These are phyloP conservation scores for Coemansia sp. DNA, from an alignment of 192 early-diverging fungal genomes.

Conservation along the genomic window DNA sequence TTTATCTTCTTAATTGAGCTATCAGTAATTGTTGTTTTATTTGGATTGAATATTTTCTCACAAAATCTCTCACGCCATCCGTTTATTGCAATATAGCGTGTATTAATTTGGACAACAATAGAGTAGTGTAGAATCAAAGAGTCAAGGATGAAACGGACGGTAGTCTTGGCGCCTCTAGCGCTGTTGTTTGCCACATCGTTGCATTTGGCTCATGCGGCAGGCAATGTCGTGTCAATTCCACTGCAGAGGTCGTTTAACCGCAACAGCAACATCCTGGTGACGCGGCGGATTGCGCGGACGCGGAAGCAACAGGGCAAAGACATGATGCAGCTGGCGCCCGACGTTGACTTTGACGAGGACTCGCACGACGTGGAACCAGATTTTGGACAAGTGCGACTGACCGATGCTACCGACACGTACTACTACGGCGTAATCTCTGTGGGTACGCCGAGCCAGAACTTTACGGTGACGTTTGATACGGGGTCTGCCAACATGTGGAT, in stretches of 20 bases:
- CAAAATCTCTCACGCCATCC: too few species aligned
- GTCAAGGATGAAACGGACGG: not conserved
- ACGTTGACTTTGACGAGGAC: slow-evolving; percentile 50
- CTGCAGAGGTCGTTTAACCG: slow-evolving; percentile 51
- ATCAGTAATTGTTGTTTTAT: not conserved
- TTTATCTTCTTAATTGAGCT: not conserved
- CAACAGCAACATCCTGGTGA: slow-evolving; percentile 52
- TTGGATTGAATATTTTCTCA: not conserved
- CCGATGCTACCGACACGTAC: slow-evolving; percentile 54
- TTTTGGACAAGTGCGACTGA: slow-evolving; percentile 49
- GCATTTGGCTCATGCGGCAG: not conserved
- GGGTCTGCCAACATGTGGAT: slow-evolving; percentile 74
- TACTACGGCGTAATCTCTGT: slow-evolving; percentile 61
- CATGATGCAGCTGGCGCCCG: slow-evolving; percentile 42
- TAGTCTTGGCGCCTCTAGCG: slow-evolving; percentile 14
- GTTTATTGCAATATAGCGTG: not conserved
- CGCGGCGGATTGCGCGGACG: slow-evolving; percentile 32
- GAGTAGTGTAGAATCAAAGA: not conserved
- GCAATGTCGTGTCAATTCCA: slow-evolving; percentile 32
- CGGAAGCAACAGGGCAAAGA: slow-evolving; percentile 14
- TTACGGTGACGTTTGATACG: slow-evolving; percentile 70
- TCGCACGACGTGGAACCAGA: slow-evolving; percentile 47
- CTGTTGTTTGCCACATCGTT: slow-evolving; percentile 16
- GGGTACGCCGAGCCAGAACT: slow-evolving; percentile 66
- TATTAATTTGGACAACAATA: not conserved